Base-by-base conservation (phyloP, 2,329 filamentous ascomycete species). In the Blastomyces gilchristii region DNA sequence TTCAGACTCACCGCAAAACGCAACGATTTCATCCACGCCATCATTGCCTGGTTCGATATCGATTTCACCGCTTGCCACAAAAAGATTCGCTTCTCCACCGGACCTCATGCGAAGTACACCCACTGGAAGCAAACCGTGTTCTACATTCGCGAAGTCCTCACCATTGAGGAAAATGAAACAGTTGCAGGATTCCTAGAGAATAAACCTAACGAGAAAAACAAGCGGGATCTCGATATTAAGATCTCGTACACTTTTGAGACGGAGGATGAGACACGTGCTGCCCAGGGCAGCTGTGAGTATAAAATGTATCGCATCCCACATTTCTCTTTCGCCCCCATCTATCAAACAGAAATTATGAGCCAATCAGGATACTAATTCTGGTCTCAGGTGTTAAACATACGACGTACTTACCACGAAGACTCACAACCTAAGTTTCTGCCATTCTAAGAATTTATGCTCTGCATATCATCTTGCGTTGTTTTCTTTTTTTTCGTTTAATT, bases 41-140 rank as follows among this genome's bases (percentile, higher is more conserved):
- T 99, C 63, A 95, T 99, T 69, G 89, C 93, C 12, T 99, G 94
- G 94, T 99, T 99, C 80, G 94, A 99, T 75, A 97, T 99, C 71
- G 93, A 97, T 73, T 99, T 99, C 80, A 89, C 90, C 60, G 92
- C 91, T 64, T 97, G 94, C 84, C 94, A 99, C 84, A 97, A 97
- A 84, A 90, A 91, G 41, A 91, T 99, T 74, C 86, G 87, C 73
- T 99, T 99, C 83, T 96, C 90, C 62, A 99, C 94, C 22, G 94
- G 94, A 28, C 94, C 94, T 37, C 94, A 97, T 79, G 95, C 93
- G 71, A 97, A 97, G 81, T 97, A 97, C 81, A 99, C 94, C 22
- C 94, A 99, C 83, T 99, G 94, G 94, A 99, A 99, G 82, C 94
- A 99, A 82, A 99, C 94, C 14, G 94, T 99, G 66, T 97, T 99